A percentile compares a stretch with the other conserved stretches of the same genome.
Conservation (phyloP, 139 green algal genomes). For the Closterium sp. region DNA sequence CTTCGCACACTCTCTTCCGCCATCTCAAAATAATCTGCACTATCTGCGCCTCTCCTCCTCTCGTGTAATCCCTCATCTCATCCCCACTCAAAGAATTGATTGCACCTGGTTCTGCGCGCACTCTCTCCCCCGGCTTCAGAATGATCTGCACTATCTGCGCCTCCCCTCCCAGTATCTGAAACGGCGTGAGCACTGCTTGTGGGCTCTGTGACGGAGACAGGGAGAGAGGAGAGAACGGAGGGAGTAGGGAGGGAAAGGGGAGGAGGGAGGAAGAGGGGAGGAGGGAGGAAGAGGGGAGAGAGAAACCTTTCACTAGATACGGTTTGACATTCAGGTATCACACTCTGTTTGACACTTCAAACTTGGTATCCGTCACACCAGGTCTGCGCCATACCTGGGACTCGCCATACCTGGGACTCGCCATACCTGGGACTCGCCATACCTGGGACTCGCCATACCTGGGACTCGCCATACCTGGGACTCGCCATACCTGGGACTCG, state of each 20-base stretch:
- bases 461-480: too few species aligned
- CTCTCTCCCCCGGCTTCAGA: background rate
- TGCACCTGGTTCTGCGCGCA: background rate
- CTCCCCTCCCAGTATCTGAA: conserved; percentile 7
- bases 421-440: too few species aligned
- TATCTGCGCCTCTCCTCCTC: background rate
- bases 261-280: background rate
- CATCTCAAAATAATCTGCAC: background rate
- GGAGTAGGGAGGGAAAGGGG: background rate
- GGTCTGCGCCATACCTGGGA: background rate
- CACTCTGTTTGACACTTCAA: too few species aligned
- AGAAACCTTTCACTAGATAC: too few species aligned
- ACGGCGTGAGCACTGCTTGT: conserved; percentile 1
- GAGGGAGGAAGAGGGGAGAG: background rate
- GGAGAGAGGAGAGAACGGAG: background rate
- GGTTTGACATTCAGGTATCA: too few species aligned
- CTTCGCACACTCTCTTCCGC: background rate
- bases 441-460: too few species aligned
- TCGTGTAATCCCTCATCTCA: too few species aligned
- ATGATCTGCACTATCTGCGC: conserved; percentile 11
- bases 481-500: too few species aligned
- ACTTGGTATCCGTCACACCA: too few species aligned
- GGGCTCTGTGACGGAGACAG: background rate
- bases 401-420: too few species aligned
- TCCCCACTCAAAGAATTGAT: too few species aligned